Percentiles rank a stretch among this genome's conserved stretches.
Conservation (phyloP, 257 asterid species). For the Fraxinus pennsylvanica region DNA sequence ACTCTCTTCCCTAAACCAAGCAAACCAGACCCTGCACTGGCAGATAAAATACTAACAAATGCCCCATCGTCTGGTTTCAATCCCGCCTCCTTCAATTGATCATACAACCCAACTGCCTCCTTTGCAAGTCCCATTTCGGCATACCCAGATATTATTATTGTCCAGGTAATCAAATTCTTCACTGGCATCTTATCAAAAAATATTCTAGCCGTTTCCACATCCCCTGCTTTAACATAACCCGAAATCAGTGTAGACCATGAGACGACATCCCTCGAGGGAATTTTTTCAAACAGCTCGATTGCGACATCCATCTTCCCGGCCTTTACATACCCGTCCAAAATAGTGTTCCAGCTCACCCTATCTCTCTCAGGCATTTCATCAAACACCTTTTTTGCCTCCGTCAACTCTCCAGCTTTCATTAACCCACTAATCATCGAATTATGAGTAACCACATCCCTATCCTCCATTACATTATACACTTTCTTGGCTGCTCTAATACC, state of each 20-base stretch:
- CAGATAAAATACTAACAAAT: conserved; percentile 60
- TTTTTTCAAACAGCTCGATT: conserved; percentile 54
- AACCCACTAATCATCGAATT: conserved; percentile 68
- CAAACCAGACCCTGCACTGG: conserved; percentile 73
- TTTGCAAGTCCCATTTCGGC: conserved; percentile 65
- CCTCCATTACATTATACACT: conserved; percentile 52
- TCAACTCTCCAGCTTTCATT: conserved; percentile 42
- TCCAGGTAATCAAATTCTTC: conserved; percentile 78
- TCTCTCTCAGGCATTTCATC: conserved; percentile 63
- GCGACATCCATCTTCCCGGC: conserved; percentile 52
- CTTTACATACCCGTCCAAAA: conserved; percentile 54
- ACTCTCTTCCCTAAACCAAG: conserved; percentile 70
- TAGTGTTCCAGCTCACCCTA: conserved; percentile 59
- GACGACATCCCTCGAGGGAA: conserved; percentile 67
- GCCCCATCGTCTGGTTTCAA: conserved; percentile 55
- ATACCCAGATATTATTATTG: conserved; percentile 67
- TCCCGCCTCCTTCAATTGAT: conserved; percentile 45
- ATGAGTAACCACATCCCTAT: conserved; percentile 61
- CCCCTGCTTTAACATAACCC: conserved; percentile 66
- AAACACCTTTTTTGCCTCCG: conserved; percentile 49
- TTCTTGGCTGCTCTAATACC: conserved; percentile 51
- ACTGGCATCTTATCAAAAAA: conserved; percentile 77
- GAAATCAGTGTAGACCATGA: conserved; percentile 77
- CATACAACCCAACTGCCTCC: conserved; percentile 59
- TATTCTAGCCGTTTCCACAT: conserved; percentile 68